Evolutionary conservation across 805 yeast genomes (phyloP), one percentile per base, ranked within the genome.

Genomic region (Cyberlindnera mrakii): DNA sequence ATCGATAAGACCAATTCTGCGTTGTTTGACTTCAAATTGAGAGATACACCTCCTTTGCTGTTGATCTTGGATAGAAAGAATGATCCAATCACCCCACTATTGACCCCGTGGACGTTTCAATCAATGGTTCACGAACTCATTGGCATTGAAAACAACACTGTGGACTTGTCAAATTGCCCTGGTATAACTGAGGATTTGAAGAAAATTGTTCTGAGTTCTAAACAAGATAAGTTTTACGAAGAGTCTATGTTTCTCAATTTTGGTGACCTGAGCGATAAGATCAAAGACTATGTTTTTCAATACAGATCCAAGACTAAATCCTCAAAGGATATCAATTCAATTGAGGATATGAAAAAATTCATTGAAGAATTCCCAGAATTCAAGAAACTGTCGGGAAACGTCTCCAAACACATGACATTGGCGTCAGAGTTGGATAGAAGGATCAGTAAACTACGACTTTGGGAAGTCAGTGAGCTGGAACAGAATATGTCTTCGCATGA

Each of bases 81-180:
- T 56, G 99, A 93, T 63, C 97, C 99, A 3, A 70, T 91, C 13
- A 91, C 99, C 0, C 97, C 99, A 1, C 71, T 93, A 27, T 66
- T 93, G 39, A 78, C 83, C 33, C 99, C 98, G 2, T 93, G 99
- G 99, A 90, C 99, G 1, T 93, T 88, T 64, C 98, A 91, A 59
- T 85, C 96, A 2, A 91, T 93, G 98, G 87, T 93, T 15, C 96
- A 91, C 60, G 98, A 95, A 60, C 73, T 89, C 18, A 68, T 93
- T 27, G 96, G 91, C 2, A 85, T 93, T 45, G 67, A 71, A 30
- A 83, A 88, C 57, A 91, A 93, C 53, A 75, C 90, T 3, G 95
- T 88, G 4, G 83, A 79, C 52, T 61, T 90, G 30, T 68, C 81
- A 0, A 55, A 63, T 1, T 72, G 77, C 1, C 75, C 83, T 2